phyloP scores from a whole-genome alignment of 352 stramenopile species.

The Aphanomyces invadans region DNA sequence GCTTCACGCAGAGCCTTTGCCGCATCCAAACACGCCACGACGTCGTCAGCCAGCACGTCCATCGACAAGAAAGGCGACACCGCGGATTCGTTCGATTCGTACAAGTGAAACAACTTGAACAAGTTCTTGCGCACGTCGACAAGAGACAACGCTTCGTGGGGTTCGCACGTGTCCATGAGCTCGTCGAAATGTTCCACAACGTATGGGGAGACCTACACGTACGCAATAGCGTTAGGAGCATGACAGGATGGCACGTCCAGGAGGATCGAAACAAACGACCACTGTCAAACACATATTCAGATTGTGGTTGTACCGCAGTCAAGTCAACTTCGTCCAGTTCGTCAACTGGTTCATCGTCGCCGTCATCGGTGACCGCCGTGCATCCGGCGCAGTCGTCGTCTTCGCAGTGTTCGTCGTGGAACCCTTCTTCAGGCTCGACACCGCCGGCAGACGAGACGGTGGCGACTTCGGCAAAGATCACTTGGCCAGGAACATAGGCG shows the following conservation, averaged over 20 bases:
- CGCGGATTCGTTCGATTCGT: conserved; percentile 38
- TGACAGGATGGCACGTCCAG: background rate
- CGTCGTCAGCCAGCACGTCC: conserved; percentile 36
- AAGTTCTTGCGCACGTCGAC: conserved; percentile 3
- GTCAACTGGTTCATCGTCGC: background rate
- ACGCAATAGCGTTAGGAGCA: no score
- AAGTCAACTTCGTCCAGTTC: background rate
- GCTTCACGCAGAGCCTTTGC: conserved; percentile 40
- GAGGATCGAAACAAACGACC: no score
- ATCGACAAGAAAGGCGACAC: background rate
- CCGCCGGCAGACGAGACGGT: conserved; percentile 43
- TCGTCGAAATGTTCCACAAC: background rate
- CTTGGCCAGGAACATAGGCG: conserved; percentile 44
- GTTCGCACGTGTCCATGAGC: background rate
- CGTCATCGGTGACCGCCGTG: background rate
- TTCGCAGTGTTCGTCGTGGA: conserved; percentile 5
- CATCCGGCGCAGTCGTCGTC: conserved; percentile 5
- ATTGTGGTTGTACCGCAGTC: background rate
- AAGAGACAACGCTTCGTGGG: background rate
- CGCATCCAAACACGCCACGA: conserved; percentile 37
- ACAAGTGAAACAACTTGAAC: conserved; percentile 57
- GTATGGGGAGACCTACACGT: background rate
- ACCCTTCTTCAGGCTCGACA: conserved; percentile 44
- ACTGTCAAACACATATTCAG: no score
- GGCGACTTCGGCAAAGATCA: conserved; percentile 67